Conservation (phyloP, 805 yeast species). For the Allodekkera sacchari region DNA sequence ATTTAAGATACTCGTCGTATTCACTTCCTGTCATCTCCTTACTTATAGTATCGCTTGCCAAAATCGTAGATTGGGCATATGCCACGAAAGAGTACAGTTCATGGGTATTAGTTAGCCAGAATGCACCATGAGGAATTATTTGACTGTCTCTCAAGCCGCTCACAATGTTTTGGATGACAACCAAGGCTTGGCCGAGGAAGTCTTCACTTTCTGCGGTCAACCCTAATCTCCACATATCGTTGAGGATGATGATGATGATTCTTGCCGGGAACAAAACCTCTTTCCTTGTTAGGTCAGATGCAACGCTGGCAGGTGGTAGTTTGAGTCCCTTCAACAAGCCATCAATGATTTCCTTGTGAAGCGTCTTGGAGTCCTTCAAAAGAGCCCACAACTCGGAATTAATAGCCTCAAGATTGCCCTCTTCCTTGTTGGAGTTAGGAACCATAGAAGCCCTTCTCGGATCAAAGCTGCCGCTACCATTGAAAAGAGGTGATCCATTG, state of each 20-base stretch:
- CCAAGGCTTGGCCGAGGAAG: slow-evolving; percentile 80
- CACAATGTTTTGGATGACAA: slow-evolving; percentile 80
- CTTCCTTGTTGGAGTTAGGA: slow-evolving; percentile 39
- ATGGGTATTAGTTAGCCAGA: slow-evolving; percentile 95
- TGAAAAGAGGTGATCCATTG: slow-evolving; percentile 3
- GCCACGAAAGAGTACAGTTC: slow-evolving; percentile 91
- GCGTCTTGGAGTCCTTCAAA: slow-evolving; percentile 58
- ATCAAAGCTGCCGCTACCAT: slow-evolving; percentile 30
- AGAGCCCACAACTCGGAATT: slow-evolving; percentile 67
- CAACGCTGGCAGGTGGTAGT: slow-evolving; percentile 80
- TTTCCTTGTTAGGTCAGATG: slow-evolving; percentile 73
- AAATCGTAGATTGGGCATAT: slow-evolving; percentile 86
- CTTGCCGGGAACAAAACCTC: slow-evolving; percentile 96
- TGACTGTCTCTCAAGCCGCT: slow-evolving; percentile 76
- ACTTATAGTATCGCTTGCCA: slow-evolving; percentile 71
- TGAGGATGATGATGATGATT: slow-evolving; percentile 80
- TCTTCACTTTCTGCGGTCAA: slow-evolving; percentile 86
- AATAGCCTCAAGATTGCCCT: slow-evolving; percentile 53
- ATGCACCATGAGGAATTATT: slow-evolving; percentile 85
- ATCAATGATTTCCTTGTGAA: slow-evolving; percentile 79
- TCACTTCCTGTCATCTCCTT: slow-evolving; percentile 85
- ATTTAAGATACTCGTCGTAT: slow-evolving; percentile 78
- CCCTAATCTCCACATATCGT: slow-evolving; percentile 98
- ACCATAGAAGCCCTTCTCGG: slow-evolving; percentile 56
- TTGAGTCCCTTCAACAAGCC: slow-evolving; percentile 78